Evolutionary conservation across 2,329 filamentous ascomycete species (phyloP), one percentile per base, ranked within the genome.

Genomic region (Apiospora hydei): DNA sequence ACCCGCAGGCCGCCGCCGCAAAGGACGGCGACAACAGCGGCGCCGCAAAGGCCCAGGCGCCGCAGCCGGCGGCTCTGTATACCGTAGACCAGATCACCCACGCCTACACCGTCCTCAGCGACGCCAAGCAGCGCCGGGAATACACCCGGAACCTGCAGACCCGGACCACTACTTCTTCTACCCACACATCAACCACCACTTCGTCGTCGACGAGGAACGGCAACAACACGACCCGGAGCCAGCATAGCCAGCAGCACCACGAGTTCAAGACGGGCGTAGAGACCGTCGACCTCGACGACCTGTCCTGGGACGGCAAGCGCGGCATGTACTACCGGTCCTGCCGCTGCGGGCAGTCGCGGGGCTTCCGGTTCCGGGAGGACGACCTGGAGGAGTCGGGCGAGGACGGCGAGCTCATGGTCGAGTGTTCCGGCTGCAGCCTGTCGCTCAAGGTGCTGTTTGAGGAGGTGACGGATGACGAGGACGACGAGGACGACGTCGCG

Each of bases 381-480:
- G 89, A 92, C 78, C 82, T 93, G 68, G 88, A 90, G 74, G 88
- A 88, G 77, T 88, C 86, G 51, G 85, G 84, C 66, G 87, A 89
- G 69, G 84, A 88, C 74, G 88, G 90, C 11, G 89, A 91, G 77
- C 80, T 92, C 67, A 84, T 91, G 79, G 90, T 93, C 53, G 90
- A 89, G 14, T 93, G 91, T 77, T 84, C 85, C 71, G 90, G 92
- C 76, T 93, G 91, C 75, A 92, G 90, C 77, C 82, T 93, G 66
- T 92, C 90, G 90, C 79, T 92, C 69, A 86, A 87, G 71, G 89
- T 93, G 49, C 85, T 90, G 69, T 93, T 92, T 83, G 89, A 88
- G 11, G 84, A 90, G 18, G 80, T 89, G 41, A 86, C 83, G 16
- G 80, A 83, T 11, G 80, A 76, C 0, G 78, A 80, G 0, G 76